Evolutionary conservation across 2,329 filamentous ascomycete species (phyloP), one percentile per base, ranked within the genome.

Genomic region (Colletotrichum graminicola): DNA sequence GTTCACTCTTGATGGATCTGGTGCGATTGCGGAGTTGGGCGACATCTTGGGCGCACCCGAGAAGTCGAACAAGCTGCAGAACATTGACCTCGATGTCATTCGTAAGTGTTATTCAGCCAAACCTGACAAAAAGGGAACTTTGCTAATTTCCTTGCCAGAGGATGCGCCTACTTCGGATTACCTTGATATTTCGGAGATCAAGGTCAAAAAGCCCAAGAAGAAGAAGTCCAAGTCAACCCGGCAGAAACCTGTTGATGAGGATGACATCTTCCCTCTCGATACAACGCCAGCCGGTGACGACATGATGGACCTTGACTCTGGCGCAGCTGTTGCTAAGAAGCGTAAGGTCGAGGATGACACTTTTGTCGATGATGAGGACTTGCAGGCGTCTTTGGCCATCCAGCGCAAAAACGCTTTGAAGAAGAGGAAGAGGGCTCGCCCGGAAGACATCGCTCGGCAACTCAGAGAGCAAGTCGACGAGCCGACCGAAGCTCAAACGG

Each of bases 161-260:
- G 90, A 93, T 54, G 86, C 88, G 11, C 91, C 91, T 1, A 84
- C 89, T 21, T 97, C 95, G 23, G 96, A 99, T 80, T 99, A 99
- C 79, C 86, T 97, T 74, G 94, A 97, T 73, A 84, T 92, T 21
- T 93, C 93, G 1, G 92, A 96, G 76, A 89, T 98, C 77, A 99
- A 98, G 81, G 88, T 98, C 74, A 97, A 94, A 83, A 99, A 97
- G 80, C 92, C 94, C 0, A 98, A 97, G 82, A 98, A 97, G 84
- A 97, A 95, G 84, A 96, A 95, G 82, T 88, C 90, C 41, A 95
- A 94, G 80, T 87, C 89, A 32, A 93, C 92, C 2, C 87, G 93
- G 62, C 90, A 93, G 78, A 92, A 91, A 75, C 87, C 87, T 1
- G 82, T 86, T n/a, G 89, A 91, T 52, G 89, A 91, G 39, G 89